Conservation (phyloP, 257 asterid species). For the Galeopsis tetrahit region DNA sequence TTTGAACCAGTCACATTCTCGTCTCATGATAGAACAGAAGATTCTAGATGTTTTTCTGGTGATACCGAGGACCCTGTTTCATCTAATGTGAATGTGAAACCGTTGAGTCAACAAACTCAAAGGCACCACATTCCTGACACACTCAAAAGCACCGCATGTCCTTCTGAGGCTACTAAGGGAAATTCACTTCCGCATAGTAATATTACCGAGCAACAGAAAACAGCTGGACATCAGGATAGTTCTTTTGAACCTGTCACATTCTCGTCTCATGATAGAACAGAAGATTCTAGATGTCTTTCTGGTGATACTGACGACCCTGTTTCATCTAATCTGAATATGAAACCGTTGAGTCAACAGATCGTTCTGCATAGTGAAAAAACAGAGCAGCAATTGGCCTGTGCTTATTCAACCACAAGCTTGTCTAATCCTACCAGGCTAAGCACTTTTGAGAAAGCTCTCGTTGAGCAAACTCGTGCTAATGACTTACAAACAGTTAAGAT, state of each 20-base stretch:
- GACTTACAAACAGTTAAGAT: conserved; percentile 77
- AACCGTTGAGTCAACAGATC: conserved; percentile 51
- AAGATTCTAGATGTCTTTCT: conserved; percentile 34
- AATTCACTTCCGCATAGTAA: conserved; percentile 34
- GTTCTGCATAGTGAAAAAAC: conserved; percentile 46
- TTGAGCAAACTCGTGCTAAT: conserved; percentile 87
- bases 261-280: conserved; percentile 35
- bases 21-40: conserved; percentile 36
- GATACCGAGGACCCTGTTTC: conserved; percentile 31
- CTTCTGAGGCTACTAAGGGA: conserved; percentile 21
- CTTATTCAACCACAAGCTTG: conserved; percentile 39
- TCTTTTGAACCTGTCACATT: conserved; percentile 33
- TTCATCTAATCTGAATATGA: conserved; percentile 21
- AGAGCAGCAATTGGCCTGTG: conserved; percentile 45
- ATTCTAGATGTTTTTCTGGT: conserved; percentile 33
- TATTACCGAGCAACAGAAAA: conserved; percentile 33
- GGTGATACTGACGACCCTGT: conserved; percentile 29
- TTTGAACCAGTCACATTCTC: conserved; percentile 29
- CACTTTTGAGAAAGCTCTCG: conserved; percentile 66
- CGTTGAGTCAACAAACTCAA: conserved; percentile 22
- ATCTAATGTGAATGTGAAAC: background rate
- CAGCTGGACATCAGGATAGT: conserved; percentile 30
- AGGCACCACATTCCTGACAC: conserved; percentile 9
- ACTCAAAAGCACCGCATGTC: too few species aligned
- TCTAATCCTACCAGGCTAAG: conserved; percentile 41